A percentile compares a stretch with the other conserved stretches of the same genome.
These are phyloP conservation scores for Gremmenia infestans DNA, from an alignment of 2,329 filamentous ascomycete species.

Conservation along the genomic window DNA sequence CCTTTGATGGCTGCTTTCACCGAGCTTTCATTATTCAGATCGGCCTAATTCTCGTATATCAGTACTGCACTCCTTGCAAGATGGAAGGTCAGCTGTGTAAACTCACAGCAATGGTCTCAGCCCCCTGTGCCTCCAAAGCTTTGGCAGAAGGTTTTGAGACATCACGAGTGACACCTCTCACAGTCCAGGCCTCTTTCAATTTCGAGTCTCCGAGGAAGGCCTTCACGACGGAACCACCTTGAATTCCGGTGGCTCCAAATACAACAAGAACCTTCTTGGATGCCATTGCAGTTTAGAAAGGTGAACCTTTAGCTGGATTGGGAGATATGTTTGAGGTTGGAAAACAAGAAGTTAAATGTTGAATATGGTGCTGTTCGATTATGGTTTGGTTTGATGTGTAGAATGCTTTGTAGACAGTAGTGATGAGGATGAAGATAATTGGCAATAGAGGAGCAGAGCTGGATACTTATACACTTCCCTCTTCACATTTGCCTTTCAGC, in stretches of 20 bases:
- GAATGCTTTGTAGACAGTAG: neutral
- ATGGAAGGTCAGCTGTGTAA: too few species aligned
- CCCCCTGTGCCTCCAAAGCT: slow-evolving; percentile 37
- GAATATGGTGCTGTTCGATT: neutral
- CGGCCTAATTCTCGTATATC: slow-evolving; percentile 24
- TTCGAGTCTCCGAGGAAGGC: slow-evolving; percentile 43
- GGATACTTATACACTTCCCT: neutral
- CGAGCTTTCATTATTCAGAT: slow-evolving; percentile 38
- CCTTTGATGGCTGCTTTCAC: slow-evolving; percentile 32
- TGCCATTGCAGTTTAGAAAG: slow-evolving; percentile 18
- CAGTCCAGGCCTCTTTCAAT: slow-evolving; percentile 37
- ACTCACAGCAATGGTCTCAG: slow-evolving; percentile 39
- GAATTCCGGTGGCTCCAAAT: slow-evolving; percentile 45
- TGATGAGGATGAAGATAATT: neutral
- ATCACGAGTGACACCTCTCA: slow-evolving; percentile 46
- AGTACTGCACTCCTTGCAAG: neutral
- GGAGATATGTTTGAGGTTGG: too few species aligned
- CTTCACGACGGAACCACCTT: slow-evolving; percentile 49
- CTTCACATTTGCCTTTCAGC: neutral
- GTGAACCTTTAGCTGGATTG: neutral
- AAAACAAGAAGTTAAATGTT: neutral
- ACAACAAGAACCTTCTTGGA: slow-evolving; percentile 39
- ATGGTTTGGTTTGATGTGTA: neutral
- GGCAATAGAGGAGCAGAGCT: neutral
- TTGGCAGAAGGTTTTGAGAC: slow-evolving; percentile 37